A percentile compares a stretch with the other conserved stretches of the same genome.
phyloP scores from a whole-genome alignment of 495 filamentous ascomycete genomes.

The Thozetella sp. region DNA sequence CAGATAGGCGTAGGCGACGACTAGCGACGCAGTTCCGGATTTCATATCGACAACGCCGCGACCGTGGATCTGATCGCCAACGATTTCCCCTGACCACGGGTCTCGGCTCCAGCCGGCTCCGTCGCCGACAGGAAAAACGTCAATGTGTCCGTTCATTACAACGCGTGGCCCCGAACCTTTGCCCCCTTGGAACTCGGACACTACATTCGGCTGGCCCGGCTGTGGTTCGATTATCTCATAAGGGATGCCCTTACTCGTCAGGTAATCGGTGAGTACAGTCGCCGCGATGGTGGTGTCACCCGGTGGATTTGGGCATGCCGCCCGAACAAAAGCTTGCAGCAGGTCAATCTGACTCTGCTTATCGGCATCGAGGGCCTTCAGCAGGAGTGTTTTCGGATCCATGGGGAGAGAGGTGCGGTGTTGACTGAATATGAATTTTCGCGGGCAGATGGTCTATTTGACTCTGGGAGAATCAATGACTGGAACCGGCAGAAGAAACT shows the following conservation, averaged over 20 bases:
- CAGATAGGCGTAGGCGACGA: background rate
- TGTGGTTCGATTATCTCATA: background rate
- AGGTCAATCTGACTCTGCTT: background rate
- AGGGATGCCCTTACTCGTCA: background rate
- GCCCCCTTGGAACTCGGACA: background rate
- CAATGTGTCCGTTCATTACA: background rate
- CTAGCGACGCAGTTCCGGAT: background rate
- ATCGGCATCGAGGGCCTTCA: too few species aligned
- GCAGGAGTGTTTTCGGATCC: too few species aligned
- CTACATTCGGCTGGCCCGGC: background rate
- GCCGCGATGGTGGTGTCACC: background rate
- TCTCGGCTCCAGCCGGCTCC: background rate
- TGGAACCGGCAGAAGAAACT: too few species aligned
- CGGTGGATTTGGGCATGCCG: background rate
- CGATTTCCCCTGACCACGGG: background rate
- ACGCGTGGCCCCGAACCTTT: background rate
- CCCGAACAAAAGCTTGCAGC: background rate
- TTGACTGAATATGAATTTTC: too few species aligned
- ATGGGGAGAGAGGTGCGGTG: too few species aligned
- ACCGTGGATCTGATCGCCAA: background rate
- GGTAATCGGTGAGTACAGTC: background rate
- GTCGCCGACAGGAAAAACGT: background rate
- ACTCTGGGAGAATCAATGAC: too few species aligned
- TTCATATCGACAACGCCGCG: background rate
- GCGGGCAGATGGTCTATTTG: too few species aligned